phyloP scores from a whole-genome alignment of 31 red algal genomes.

The Odonthalia washingtoniensis region DNA sequence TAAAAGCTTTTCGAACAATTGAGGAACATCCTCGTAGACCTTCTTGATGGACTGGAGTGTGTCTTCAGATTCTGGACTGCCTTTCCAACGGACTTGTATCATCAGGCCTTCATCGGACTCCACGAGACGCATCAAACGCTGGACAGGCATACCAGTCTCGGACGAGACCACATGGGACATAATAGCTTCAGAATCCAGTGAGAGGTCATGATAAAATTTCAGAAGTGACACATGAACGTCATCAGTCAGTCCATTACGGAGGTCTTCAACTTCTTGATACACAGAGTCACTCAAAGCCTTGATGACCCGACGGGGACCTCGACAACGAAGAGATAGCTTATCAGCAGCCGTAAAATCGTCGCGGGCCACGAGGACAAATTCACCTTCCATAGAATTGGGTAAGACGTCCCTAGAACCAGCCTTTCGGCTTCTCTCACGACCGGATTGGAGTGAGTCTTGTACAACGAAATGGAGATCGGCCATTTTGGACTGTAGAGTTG shows the following conservation, averaged over 20 bases:
- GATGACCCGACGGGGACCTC: constrained; percentile 5
- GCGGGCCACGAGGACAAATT: constrained; percentile 28
- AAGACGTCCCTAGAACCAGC: neutral
- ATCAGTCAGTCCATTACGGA: constrained; percentile 5
- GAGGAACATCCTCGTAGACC: neutral
- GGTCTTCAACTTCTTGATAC: constrained; percentile 20
- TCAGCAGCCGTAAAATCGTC: constrained; percentile 19
- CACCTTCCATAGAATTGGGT: constrained; percentile 20
- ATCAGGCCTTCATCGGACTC: neutral
- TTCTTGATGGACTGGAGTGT: neutral
- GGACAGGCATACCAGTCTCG: neutral
- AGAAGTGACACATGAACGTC: constrained; percentile 7
- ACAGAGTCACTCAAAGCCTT: constrained; percentile 15
- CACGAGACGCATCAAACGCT: neutral
- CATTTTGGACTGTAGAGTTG: neutral
- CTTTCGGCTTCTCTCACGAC: neutral
- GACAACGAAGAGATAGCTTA: constrained; percentile 36
- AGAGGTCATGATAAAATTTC: constrained; percentile 8
- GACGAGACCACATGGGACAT: neutral
- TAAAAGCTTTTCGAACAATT: neutral
- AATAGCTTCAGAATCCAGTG: neutral
- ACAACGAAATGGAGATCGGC: constrained; percentile 11
- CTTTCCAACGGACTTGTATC: too few species aligned
- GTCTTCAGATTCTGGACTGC: neutral
- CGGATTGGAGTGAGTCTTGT: constrained; percentile 1